Evolutionary conservation across 352 stramenopile species (phyloP), one percentile per base, ranked within the genome.

Genomic region (Pythium oligandrum): DNA sequence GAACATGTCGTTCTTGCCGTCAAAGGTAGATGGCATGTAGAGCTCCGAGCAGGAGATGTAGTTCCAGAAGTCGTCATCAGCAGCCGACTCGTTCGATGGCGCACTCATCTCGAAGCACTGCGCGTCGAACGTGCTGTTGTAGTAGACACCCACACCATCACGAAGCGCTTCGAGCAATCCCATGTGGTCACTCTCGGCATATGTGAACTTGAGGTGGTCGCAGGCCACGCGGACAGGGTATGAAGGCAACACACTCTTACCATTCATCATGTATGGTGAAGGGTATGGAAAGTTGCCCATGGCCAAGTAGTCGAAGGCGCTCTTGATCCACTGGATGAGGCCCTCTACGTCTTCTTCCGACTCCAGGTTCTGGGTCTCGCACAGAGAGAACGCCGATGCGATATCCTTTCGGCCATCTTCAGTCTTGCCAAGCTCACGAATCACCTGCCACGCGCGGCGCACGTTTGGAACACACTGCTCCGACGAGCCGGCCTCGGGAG

Each of bases 281-380:
- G 93, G 83, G 71, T 98, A 99, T 6, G 96, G 96, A 67, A 96
- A 99, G 69, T 97, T 97, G 36, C 94, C 95, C 88, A 98, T 98
- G 11, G 93, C 92, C 74, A 98, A 77, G 70, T 88, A 93, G 70
- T 94, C 93, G 53, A 89, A 98, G 6, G 87, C 82, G 6, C 70
- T 78, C 55, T 86, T 84, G 44, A 69, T 65, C 76, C 73, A 90
- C 40, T 87, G 65, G 9, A 87, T 73, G 32, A 96, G 51, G 7
- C 7, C 63, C 5, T 65, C 68, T 6, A 86, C 73, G 44, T 92
- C 82, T 3, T 71, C 48, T 4, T 66, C 38, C 0, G 71, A 69
- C n/a, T 72, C 44, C 4, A 93, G 45, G 51, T 70, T 71, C 35
- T 74, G 57, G 5, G 33, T 48, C 5, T 79, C 63, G 60, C 86